Evolutionary conservation across 192 early-diverging fungal species (phyloP).

Genomic region (Chytriomyces sp.): DNA sequence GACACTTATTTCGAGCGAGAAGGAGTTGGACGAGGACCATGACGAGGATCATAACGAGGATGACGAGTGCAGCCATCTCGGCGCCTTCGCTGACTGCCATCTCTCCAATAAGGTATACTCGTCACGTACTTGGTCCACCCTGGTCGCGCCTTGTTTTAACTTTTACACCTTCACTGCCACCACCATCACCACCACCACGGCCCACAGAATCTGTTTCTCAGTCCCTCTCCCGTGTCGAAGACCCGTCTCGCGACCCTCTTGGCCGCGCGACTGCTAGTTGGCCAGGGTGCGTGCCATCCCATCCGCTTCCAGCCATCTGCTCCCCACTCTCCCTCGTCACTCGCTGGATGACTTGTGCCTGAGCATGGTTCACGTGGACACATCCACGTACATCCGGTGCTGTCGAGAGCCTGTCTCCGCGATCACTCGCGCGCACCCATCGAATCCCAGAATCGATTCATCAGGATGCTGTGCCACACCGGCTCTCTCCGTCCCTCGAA

Average conservation of each 20-base stretch:
- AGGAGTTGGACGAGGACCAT: background rate
- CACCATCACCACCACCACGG: background rate
- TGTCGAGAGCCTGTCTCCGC: no score
- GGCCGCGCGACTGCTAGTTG: no score
- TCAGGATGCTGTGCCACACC: background rate
- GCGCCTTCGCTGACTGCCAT: slow-evolving; percentile 5
- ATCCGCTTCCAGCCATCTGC: no score
- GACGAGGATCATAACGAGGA: background rate
- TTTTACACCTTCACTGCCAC: background rate
- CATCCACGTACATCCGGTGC: no score
- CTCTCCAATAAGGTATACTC: slow-evolving; percentile 3
- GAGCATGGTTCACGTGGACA: no score
- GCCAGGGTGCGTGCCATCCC: no score
- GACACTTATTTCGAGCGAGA: background rate
- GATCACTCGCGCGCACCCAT: background rate
- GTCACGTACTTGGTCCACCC: background rate
- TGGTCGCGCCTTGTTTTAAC: background rate
- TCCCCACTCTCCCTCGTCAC: no score
- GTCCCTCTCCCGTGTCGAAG: no score
- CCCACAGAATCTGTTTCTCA: background rate
- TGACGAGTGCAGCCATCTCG: background rate
- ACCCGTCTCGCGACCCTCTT: no score
- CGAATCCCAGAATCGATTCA: background rate
- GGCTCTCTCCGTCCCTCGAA: background rate
- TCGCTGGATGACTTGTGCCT: no score